Evolutionary conservation across 73 alveolate species (phyloP).

Genomic region (Paramecium octaurelia): DNA sequence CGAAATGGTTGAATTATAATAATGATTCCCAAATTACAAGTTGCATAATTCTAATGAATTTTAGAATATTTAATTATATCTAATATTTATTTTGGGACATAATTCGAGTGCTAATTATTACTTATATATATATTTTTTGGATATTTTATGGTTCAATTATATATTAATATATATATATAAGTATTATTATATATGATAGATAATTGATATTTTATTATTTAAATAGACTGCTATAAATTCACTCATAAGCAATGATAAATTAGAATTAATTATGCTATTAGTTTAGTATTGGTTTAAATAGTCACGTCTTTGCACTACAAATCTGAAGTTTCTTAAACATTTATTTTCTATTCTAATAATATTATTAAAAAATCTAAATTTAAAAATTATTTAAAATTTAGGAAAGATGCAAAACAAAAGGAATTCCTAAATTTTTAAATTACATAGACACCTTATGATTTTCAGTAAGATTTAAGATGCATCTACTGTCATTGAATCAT

Average conservation of each 20-base stretch:
- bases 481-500: not conserved
- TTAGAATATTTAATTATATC: not conserved
- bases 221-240: no score
- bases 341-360: not conserved
- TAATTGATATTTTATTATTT: no score
- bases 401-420: not conserved
- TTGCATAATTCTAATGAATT: not conserved
- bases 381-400: not conserved
- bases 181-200: no score
- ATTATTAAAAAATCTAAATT: not conserved
- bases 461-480: not conserved
- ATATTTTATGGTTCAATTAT: no score
- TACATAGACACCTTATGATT: not conserved
- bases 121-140: no score
- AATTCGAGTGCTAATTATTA: no score
- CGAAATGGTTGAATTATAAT: slow-evolving; percentile 1
- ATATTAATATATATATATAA: no score
- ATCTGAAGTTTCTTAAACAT: not conserved
- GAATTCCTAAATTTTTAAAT: not conserved
- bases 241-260: no score
- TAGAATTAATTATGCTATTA: no score
- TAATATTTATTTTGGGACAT: no score
- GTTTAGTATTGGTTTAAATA: not conserved
- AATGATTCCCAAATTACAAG: not conserved
- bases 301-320: not conserved